Evolutionary conservation across 345 rosid species (phyloP).

Genomic region (Camelina neglecta): DNA sequence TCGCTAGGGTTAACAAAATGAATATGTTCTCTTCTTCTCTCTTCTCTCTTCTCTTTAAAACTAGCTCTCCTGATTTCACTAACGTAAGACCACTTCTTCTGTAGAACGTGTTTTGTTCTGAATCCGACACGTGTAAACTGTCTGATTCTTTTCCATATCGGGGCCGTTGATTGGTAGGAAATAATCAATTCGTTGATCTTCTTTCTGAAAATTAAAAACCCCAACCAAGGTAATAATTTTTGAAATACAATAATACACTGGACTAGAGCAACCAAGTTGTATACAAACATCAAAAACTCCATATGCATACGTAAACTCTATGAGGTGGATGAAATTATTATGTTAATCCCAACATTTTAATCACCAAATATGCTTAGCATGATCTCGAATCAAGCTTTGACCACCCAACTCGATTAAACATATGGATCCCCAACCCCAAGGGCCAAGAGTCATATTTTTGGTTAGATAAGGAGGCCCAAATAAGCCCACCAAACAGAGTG

Average conservation of each 20-base stretch:
- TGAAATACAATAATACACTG: too few relatives aligned
- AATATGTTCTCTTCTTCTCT: background rate
- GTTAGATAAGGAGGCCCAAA: background rate
- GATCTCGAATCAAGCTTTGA: background rate
- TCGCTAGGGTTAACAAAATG: constrained; percentile 14
- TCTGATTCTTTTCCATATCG: background rate
- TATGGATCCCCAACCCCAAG: background rate
- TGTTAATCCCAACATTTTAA: too few relatives aligned
- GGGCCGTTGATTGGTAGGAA: background rate
- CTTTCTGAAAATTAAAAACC: too few relatives aligned
- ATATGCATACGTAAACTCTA: too few relatives aligned
- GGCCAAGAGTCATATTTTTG: constrained; percentile 4
- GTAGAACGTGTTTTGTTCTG: background rate
- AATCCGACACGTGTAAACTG: background rate
- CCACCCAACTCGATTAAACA: background rate
- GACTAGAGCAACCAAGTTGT: too few relatives aligned
- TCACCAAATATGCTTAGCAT: constrained; percentile 12
- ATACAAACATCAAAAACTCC: background rate
- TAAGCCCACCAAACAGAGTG: background rate
- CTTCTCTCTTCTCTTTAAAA: background rate
- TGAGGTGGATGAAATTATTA: too few relatives aligned
- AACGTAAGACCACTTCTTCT: constrained; percentile 28
- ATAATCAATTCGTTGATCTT: constrained; percentile 1
- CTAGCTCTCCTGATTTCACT: background rate
- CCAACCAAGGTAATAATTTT: background rate